Conservation (phyloP, 2,329 filamentous ascomycete genomes). For the Aspergillus novoparasiticus region DNA sequence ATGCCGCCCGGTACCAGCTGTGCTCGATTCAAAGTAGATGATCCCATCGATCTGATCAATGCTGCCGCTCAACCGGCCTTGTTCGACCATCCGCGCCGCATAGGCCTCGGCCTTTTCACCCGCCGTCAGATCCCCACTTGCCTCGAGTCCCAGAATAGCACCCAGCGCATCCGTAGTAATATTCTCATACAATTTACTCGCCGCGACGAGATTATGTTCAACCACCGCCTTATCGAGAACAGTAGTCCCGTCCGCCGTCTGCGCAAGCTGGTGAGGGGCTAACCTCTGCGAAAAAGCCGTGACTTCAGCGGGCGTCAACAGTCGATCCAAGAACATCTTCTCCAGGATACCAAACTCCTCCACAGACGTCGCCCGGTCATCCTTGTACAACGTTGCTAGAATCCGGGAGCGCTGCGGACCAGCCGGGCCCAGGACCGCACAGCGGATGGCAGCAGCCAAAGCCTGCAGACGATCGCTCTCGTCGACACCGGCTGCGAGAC, state of each 20-base stretch:
- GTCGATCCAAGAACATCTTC: conserved; percentile 93
- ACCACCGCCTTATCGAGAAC: conserved; percentile 91
- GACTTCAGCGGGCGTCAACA: conserved; percentile 81
- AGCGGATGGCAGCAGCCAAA: conserved; percentile 84
- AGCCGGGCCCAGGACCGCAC: conserved; percentile 87
- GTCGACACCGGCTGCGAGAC: conserved; percentile 74
- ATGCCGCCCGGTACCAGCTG: conserved; percentile 69
- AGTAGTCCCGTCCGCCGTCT: conserved; percentile 85
- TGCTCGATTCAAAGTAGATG: conserved; percentile 79
- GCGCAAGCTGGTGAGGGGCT: conserved; percentile 84
- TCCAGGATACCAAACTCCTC: conserved; percentile 87
- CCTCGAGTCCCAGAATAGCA: conserved; percentile 72
- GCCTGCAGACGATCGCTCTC: conserved; percentile 85
- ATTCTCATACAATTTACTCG: conserved; percentile 77
- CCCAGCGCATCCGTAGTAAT: conserved; percentile 77
- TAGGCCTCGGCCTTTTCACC: conserved; percentile 85
- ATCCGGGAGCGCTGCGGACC: conserved; percentile 80
- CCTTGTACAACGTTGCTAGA: conserved; percentile 86
- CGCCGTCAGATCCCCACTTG: conserved; percentile 43
- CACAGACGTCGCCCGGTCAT: conserved; percentile 76
- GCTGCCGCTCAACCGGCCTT: conserved; percentile 79
- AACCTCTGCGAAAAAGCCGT: conserved; percentile 80
- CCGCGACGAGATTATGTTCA: conserved; percentile 91
- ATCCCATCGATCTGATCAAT: conserved; percentile 92
- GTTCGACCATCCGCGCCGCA: conserved; percentile 93